These are phyloP conservation scores for Saprolegnia diclina DNA, from an alignment of 352 stramenopile genomes.

Conservation along the genomic window DNA sequence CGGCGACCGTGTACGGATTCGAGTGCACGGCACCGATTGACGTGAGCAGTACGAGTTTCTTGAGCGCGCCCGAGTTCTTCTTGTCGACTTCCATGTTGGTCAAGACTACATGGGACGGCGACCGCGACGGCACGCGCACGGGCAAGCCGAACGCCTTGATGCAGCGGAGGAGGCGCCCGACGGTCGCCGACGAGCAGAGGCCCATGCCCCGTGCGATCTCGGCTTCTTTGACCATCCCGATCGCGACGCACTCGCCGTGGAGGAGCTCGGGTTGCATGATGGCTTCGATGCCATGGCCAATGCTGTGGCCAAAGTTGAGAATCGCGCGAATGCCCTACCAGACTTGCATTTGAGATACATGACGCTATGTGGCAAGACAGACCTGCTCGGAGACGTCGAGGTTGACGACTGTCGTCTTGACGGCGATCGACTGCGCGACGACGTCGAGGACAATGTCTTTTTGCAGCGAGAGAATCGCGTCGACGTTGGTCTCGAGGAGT, in stretches of 20 bases:
- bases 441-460: constrained; percentile 17
- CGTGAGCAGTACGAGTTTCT: constrained; percentile 76
- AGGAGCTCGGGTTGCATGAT: constrained; percentile 92
- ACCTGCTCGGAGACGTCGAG: constrained; percentile 19
- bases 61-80: constrained; percentile 75
- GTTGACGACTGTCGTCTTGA: constrained; percentile 22
- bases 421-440: constrained; percentile 9
- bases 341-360: background rate
- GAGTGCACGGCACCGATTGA: constrained; percentile 60
- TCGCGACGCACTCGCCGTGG: constrained; percentile 96
- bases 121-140: constrained; percentile 48
- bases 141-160: constrained; percentile 66
- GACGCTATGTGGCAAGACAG: background rate
- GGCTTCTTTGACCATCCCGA: constrained; percentile 96
- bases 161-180: constrained; percentile 60
- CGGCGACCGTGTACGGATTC: constrained; percentile 60
- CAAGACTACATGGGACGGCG: constrained; percentile 52
- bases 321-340: constrained; percentile 90
- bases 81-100: constrained; percentile 86
- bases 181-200: constrained; percentile 58
- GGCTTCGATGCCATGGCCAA: constrained; percentile 97
- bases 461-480: constrained; percentile 40
- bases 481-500: constrained; percentile 89
- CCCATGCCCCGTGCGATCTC: constrained; percentile 86
- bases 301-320: constrained; percentile 98